phyloP scores from a whole-genome alignment of 2,329 filamentous ascomycete genomes.

The Trichoderma semiorbis region DNA sequence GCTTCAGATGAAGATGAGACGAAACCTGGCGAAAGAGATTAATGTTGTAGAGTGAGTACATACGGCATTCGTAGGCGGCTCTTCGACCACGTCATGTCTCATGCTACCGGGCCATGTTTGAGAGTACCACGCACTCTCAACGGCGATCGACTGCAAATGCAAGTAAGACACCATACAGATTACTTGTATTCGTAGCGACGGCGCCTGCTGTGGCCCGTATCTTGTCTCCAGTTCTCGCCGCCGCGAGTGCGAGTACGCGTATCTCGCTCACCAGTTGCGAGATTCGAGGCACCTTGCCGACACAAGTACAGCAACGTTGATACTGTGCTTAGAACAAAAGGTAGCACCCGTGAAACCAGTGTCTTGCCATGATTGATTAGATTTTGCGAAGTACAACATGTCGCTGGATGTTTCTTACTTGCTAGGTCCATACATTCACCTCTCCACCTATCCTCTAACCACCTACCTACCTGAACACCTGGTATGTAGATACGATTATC shows the following conservation, averaged over 20 bases:
- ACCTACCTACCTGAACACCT: background rate
- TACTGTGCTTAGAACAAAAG: background rate
- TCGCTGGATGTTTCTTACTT: background rate
- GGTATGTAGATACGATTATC: background rate
- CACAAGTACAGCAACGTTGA: background rate
- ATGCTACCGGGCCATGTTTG: background rate
- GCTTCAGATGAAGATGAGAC: background rate
- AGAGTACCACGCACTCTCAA: background rate
- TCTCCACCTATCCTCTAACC: background rate
- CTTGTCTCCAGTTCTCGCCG: background rate
- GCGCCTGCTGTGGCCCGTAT: conserved; percentile 3
- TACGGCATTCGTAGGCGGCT: background rate
- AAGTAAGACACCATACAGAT: background rate
- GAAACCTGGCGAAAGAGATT: background rate
- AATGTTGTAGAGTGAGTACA: background rate
- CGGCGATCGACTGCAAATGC: background rate
- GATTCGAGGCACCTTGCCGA: background rate
- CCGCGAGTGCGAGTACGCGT: conserved; percentile 5
- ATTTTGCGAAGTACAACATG: background rate
- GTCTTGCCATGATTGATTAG: background rate
- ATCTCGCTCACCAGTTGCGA: background rate
- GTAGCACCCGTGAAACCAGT: background rate
- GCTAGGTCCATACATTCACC: no score
- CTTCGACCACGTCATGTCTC: background rate
- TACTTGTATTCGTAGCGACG: background rate